Evolutionary conservation across 805 yeast species (phyloP).

Genomic region (Pichia paraexigua): DNA sequence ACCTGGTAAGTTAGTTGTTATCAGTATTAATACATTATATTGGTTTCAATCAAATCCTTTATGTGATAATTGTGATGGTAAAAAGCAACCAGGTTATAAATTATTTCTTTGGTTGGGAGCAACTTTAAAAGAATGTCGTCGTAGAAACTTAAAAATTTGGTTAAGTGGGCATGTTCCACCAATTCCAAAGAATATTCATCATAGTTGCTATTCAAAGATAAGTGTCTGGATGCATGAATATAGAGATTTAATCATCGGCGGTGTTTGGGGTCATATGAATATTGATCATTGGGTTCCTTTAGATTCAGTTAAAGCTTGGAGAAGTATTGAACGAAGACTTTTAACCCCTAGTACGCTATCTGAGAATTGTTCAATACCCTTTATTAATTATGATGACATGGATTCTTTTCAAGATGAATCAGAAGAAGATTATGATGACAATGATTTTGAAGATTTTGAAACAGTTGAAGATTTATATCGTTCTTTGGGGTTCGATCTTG

Average conservation of each 20-base stretch:
- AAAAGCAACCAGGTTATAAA: slow-evolving; percentile 74
- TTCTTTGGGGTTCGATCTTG: slow-evolving; percentile 11
- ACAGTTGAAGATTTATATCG: slow-evolving; percentile 11
- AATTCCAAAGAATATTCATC: slow-evolving; percentile 66
- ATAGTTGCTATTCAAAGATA: slow-evolving; percentile 64
- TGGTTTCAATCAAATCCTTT: slow-evolving; percentile 71
- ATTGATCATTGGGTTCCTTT: slow-evolving; percentile 77
- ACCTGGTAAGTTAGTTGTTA: slow-evolving; percentile 68
- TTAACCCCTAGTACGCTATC: slow-evolving; percentile 17
- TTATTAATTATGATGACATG: slow-evolving; percentile 20
- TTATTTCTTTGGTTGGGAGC: slow-evolving; percentile 71
- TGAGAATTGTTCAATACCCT: slow-evolving; percentile 15
- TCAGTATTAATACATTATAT: slow-evolving; percentile 73
- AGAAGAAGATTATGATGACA: slow-evolving; percentile 15
- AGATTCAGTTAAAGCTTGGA: slow-evolving; percentile 63
- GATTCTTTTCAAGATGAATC: slow-evolving; percentile 14
- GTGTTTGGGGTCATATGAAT: slow-evolving; percentile 85
- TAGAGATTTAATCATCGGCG: slow-evolving; percentile 76
- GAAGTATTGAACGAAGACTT: slow-evolving; percentile 31
- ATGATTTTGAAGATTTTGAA: slow-evolving; percentile 15
- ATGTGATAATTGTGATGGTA: slow-evolving; percentile 68
- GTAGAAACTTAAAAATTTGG: slow-evolving; percentile 78
- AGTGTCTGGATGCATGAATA: slow-evolving; percentile 79
- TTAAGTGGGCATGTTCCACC: slow-evolving; percentile 87
- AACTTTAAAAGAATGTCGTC: slow-evolving; percentile 63